Conservation (phyloP, 1,139 yeast species). For the Lodderomyces parapsilosis region DNA sequence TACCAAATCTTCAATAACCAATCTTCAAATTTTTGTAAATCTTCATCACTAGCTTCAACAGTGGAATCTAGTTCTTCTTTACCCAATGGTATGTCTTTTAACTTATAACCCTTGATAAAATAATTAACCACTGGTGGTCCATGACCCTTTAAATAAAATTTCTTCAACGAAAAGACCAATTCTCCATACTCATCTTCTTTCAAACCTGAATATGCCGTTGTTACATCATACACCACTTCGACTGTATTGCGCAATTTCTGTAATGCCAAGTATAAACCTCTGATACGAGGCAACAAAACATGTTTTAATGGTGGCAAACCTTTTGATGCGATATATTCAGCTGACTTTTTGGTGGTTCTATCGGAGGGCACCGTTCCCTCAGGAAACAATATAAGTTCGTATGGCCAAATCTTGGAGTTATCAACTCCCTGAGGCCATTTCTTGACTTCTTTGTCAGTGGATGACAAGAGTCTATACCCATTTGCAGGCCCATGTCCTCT, state of each 20-base stretch:
- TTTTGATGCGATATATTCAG: constrained; percentile 53
- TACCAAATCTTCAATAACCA: constrained; percentile 82
- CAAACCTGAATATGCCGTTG: constrained; percentile 80
- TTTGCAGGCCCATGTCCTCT: constrained; percentile 52
- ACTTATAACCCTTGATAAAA: constrained; percentile 56
- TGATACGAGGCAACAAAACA: constrained; percentile 73
- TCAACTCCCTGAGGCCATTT: constrained; percentile 41
- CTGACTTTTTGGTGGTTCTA: constrained; percentile 60
- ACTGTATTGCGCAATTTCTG: constrained; percentile 58
- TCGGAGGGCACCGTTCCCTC: constrained; percentile 89
- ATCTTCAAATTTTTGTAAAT: constrained; percentile 52
- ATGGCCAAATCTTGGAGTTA: constrained; percentile 39
- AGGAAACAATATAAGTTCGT: constrained; percentile 72
- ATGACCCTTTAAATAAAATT: constrained; percentile 64
- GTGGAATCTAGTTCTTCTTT: constrained; percentile 42
- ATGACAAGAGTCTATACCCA: constrained; percentile 38
- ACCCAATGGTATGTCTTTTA: constrained; percentile 68
- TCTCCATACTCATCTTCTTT: constrained; percentile 69
- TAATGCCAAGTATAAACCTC: constrained; percentile 74
- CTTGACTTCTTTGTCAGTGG: constrained; percentile 20
- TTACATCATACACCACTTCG: constrained; percentile 74
- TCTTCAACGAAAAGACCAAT: constrained; percentile 63
- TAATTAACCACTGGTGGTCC: constrained; percentile 69
- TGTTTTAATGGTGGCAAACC: constrained; percentile 52
- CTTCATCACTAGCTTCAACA: constrained; percentile 44